phyloP scores from a whole-genome alignment of 2,329 filamentous ascomycete species.

The Dactylonectria estremocensis region DNA sequence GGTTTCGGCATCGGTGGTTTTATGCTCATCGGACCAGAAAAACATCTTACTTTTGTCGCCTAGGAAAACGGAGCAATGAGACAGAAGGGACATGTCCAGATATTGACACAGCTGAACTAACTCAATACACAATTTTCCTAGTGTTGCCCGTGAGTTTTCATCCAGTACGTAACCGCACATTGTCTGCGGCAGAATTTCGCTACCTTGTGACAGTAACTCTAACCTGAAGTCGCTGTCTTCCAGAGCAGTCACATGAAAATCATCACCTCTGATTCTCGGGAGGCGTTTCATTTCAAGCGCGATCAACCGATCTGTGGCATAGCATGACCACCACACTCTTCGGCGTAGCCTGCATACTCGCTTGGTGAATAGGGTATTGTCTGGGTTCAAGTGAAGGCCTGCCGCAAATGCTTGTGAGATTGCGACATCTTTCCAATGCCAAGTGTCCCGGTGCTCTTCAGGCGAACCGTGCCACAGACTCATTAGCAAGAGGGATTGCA shows the following conservation, averaged over 20 bases:
- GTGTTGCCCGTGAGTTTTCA: no score
- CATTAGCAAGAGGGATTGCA: slow-evolving; percentile 92
- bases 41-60: no score
- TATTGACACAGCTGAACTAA: no score
- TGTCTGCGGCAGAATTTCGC: no score
- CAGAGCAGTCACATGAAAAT: slow-evolving; percentile 93
- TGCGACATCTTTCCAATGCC: slow-evolving; percentile 98
- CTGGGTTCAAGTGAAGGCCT: slow-evolving; percentile 85
- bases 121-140: no score
- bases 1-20: no score
- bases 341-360: slow-evolving; percentile 79
- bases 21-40: no score
- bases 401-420: slow-evolving; percentile 93
- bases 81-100: no score
- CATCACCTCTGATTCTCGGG: slow-evolving; percentile 90
- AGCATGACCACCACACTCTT: slow-evolving; percentile 96
- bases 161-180: no score
- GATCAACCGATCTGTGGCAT: slow-evolving; percentile 92
- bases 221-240: slow-evolving; percentile 79
- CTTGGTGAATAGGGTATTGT: slow-evolving; percentile 76
- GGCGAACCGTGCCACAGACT: slow-evolving; percentile 98
- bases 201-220: no score
- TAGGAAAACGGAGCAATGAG: no score
- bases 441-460: slow-evolving; percentile 95
- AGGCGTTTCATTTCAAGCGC: slow-evolving; percentile 93